Conservation (phyloP, 2,329 filamentous ascomycete species). For the Calonectria hongkongensis region DNA sequence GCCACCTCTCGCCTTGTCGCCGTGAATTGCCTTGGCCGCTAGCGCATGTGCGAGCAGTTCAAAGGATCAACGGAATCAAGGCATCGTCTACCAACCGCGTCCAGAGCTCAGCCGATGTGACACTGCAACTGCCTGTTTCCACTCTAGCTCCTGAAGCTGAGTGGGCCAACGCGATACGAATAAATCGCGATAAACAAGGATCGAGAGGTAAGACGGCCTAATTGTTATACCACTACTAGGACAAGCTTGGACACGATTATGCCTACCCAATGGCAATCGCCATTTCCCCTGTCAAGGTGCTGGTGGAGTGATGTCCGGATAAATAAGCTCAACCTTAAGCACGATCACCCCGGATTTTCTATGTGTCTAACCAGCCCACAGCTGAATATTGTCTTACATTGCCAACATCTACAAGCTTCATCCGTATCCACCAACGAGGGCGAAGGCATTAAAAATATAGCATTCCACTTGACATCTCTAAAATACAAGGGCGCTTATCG, state of each 20-base stretch:
- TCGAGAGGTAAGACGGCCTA: conserved; percentile 12
- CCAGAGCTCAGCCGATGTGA: background rate
- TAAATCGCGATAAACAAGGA: background rate
- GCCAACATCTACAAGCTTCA: background rate
- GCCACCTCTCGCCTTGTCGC: background rate
- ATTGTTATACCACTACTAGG: background rate
- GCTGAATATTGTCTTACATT: background rate
- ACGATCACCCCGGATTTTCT: conserved; percentile 15
- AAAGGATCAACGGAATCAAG: background rate
- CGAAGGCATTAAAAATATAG: background rate
- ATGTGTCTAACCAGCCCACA: background rate
- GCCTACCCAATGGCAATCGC: background rate
- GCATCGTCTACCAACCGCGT: background rate
- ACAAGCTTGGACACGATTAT: background rate
- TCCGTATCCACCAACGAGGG: no score
- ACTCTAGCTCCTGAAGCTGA: background rate
- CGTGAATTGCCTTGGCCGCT: background rate
- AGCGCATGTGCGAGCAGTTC: background rate
- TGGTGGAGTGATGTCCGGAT: background rate
- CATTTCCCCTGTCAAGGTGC: background rate
- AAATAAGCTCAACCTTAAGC: background rate
- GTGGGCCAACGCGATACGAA: background rate
- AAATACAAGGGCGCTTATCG: background rate
- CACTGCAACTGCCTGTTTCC: background rate
- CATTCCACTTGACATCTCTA: background rate